These are phyloP conservation scores for Rosa chinensis DNA, from an alignment of 306 rosid genomes.

Conservation along the genomic window DNA sequence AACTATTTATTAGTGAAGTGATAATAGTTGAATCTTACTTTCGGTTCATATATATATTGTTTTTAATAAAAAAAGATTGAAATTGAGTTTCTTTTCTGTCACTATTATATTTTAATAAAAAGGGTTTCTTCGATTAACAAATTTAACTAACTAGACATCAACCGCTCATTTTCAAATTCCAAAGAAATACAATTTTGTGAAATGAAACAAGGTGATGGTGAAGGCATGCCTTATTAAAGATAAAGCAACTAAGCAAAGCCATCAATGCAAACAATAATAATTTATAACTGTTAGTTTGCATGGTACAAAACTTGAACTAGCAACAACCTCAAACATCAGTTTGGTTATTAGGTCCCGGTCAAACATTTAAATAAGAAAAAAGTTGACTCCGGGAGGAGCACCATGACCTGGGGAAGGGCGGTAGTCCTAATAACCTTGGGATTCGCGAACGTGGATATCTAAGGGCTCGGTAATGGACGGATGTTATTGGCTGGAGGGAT, in stretches of 20 bases:
- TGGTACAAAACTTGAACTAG: background rate
- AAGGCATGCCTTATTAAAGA: background rate
- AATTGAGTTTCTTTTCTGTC: too few relatives aligned
- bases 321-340: background rate
- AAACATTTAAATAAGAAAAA: background rate
- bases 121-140: too few relatives aligned
- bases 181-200: background rate
- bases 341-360: background rate
- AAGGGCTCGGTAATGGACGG: background rate
- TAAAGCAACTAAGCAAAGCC: background rate
- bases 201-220: background rate
- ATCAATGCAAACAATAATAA: background rate
- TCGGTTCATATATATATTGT: too few relatives aligned
- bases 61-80: too few relatives aligned
- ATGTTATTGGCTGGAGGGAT: background rate
- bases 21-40: too few relatives aligned
- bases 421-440: background rate
- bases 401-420: background rate
- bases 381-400: background rate
- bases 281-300: slow-evolving; percentile 14
- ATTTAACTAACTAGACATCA: too few relatives aligned
- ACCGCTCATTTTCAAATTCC: too few relatives aligned
- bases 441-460: background rate
- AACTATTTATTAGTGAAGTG: too few relatives aligned
- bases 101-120: too few relatives aligned